phyloP scores from a whole-genome alignment of 202 grass and related monocot genomes.

The Zoysia matrella region DNA sequence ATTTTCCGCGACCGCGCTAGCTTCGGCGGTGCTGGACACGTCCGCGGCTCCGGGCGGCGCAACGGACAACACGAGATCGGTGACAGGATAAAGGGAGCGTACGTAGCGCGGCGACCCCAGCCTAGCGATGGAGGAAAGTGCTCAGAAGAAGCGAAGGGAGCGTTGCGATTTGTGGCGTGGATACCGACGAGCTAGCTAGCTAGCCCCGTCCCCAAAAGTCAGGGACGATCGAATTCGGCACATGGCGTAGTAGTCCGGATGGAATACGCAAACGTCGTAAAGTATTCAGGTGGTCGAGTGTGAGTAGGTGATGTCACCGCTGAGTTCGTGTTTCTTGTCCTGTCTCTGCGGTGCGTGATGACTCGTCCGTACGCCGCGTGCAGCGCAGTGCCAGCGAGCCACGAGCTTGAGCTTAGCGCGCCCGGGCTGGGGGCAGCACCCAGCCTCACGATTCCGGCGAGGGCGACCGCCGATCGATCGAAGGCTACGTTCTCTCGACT shows the following conservation, averaged over 20 bases:
- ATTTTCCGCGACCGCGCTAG: background rate
- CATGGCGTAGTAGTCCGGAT: background rate
- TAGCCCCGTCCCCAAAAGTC: no score
- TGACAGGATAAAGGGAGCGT: background rate
- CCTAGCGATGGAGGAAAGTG: background rate
- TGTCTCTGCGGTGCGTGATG: background rate
- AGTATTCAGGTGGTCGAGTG: background rate
- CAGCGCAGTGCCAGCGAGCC: background rate
- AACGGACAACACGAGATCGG: background rate
- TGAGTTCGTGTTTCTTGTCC: conserved; percentile 37
- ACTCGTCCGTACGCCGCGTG: background rate
- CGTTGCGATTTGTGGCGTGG: background rate
- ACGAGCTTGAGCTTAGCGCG: background rate
- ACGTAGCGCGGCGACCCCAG: no score
- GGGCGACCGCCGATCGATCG: no score
- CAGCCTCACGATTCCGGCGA: no score
- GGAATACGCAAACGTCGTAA: background rate
- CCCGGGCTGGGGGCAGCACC: no score
- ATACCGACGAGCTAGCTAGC: no score
- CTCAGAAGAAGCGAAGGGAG: background rate
- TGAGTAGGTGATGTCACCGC: conserved; percentile 21
- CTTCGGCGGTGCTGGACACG: background rate
- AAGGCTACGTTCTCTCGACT: no score
- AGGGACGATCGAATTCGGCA: background rate
- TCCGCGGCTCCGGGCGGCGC: background rate